Evolutionary conservation across 2,329 filamentous ascomycete genomes (phyloP), one percentile per base, ranked within the genome.

Genomic region (Colletotrichum euphorbiae): DNA sequence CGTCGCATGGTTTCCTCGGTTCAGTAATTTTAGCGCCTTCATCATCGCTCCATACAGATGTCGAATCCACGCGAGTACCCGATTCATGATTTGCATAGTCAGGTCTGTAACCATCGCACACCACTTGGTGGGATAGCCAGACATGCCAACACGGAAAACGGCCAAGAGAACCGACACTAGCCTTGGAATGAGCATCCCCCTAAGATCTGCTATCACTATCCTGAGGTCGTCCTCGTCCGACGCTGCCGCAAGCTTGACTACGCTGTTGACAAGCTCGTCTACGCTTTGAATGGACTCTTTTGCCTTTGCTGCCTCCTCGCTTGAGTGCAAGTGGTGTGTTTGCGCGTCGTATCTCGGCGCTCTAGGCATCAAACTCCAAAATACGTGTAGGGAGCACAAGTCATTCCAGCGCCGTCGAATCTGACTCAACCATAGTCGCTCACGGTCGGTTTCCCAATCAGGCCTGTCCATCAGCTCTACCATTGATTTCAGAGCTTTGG

Each of bases 11-110:
- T 0, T 48, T 36, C 19, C 11, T 33, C 65, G 61, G 31, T 55
- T 54, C 56, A 55, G 65, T 17, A 31, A 51, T 9, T 36, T 24
- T 1, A 56, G 38, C 15, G 21, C 33, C n/a, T 42, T 31, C n/a
- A 46, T 51, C 67, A 69, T 69, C 6, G 31, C 38, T 13, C 15
- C 42, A 7, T 66, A 56, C n/a, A 62, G 13, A 43, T 19, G 33
- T 15, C 62, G 17, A 11, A 48, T 19, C 67, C 67, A 69, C 15
- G 50, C 56, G 8, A 62, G 17, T 12, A 69, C 9, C 38, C 67
- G 42, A 19, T 56, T 17, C 67, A 69, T 69, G 19, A 69, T 69
- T 17, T 69, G 67, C 43, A 69, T 12, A 8, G 21, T 40, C 13
- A n/a, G 21, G n/a, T 62, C 56, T 7, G 62, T 67, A 40, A 69